A percentile compares a stretch with the other conserved stretches of the same genome.
Evolutionary conservation across 345 rosid genomes (phyloP).

Genomic region (Gossypium sturtianum): DNA sequence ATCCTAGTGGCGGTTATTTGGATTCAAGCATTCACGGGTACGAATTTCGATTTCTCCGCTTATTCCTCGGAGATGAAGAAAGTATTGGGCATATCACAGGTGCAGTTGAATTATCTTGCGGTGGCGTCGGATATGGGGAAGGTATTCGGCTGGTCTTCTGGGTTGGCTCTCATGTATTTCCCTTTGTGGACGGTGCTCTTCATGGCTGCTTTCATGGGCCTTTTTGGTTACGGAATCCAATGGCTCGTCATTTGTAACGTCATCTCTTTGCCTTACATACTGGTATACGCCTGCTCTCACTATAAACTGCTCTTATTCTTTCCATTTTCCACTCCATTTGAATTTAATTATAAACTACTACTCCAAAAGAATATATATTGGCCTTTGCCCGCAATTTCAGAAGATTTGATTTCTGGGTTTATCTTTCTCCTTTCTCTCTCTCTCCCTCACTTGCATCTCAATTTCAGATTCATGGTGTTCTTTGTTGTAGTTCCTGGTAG

Average conservation of each 20-base stretch:
- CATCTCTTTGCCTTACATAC: slow-evolving; percentile 66
- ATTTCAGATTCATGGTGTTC: neutral
- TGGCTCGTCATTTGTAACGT: slow-evolving; percentile 66
- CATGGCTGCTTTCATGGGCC: slow-evolving; percentile 80
- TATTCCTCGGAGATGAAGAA: slow-evolving; percentile 77
- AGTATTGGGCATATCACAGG: slow-evolving; percentile 76
- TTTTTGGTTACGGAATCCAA: slow-evolving; percentile 76
- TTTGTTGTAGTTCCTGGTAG: neutral
- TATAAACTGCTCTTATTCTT: neutral
- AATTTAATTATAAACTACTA: too few relatives aligned
- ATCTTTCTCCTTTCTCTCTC: too few relatives aligned
- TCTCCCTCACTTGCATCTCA: neutral
- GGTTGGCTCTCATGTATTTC: slow-evolving; percentile 67
- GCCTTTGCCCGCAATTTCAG: neutral
- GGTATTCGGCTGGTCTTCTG: slow-evolving; percentile 93
- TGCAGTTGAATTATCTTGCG: slow-evolving; percentile 79
- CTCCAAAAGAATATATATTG: too few relatives aligned
- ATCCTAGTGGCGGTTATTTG: slow-evolving; percentile 85
- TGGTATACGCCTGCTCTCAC: slow-evolving; percentile 36
- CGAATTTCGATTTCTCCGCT: slow-evolving; percentile 93
- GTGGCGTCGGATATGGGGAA: slow-evolving; percentile 96
- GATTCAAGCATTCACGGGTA: slow-evolving; percentile 97
- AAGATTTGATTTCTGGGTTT: too few relatives aligned
- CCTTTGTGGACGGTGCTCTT: slow-evolving; percentile 73
- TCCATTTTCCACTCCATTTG: too few relatives aligned